These are phyloP conservation scores for Epichloe hybrida DNA, from an alignment of 2,329 filamentous ascomycete genomes.

Conservation along the genomic window DNA sequence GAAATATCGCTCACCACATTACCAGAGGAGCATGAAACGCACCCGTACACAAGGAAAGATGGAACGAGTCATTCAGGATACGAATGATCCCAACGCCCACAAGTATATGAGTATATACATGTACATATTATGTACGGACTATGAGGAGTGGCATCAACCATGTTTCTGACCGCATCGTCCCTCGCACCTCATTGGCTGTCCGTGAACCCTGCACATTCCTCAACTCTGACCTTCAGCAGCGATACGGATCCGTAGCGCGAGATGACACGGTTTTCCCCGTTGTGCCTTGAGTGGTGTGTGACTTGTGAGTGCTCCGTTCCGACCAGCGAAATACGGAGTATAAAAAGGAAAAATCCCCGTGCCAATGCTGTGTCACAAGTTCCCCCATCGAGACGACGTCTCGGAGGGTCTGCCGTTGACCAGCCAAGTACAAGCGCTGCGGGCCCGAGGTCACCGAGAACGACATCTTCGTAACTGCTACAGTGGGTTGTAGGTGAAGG, in stretches of 20 bases:
- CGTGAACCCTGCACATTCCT: not conserved
- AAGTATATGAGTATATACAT: too few relatives aligned
- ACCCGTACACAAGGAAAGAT: too few relatives aligned
- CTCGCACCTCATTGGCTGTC: not conserved
- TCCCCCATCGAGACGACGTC: too few relatives aligned
- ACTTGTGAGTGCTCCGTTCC: too few relatives aligned
- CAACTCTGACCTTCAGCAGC: not conserved
- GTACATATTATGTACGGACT: too few relatives aligned
- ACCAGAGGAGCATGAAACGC: not conserved
- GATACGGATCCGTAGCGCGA: not conserved
- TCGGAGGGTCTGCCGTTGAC: not conserved
- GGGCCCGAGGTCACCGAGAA: too few relatives aligned
- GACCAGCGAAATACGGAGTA: not conserved
- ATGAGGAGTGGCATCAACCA: not conserved
- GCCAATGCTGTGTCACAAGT: not conserved
- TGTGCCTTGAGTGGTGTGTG: not conserved
- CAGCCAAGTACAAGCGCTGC: not conserved
- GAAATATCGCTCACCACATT: conserved; percentile 2
- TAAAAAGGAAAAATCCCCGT: not conserved
- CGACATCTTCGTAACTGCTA: too few relatives aligned
- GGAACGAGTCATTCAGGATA: too few relatives aligned
- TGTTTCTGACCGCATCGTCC: conserved; percentile 3
- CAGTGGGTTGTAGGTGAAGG: too few relatives aligned
- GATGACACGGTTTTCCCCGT: not conserved
- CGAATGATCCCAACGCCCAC: too few relatives aligned